Conservation (phyloP, 2,329 filamentous ascomycete genomes). For the Chaetomium olivaceum region DNA sequence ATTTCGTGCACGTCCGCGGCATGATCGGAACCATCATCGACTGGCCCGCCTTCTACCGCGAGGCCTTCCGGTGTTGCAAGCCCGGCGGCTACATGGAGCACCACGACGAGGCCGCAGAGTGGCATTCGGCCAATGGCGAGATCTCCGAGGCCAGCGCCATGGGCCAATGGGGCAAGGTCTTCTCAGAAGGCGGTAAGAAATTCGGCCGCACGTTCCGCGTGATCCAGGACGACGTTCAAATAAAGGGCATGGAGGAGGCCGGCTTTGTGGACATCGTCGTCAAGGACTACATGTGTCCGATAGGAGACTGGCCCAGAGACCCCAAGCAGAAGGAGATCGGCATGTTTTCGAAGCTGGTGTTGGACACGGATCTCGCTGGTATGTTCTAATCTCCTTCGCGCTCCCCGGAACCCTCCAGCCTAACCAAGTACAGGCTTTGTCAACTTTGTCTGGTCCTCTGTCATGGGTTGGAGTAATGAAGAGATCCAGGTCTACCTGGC, state of each 20-base stretch:
- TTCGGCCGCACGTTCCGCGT: slow-evolving; percentile 22
- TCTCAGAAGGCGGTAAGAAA: slow-evolving; percentile 17
- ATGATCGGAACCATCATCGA: slow-evolving; percentile 39
- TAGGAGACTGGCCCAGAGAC: slow-evolving; percentile 20
- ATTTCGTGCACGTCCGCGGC: slow-evolving; percentile 38
- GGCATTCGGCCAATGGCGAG: slow-evolving; percentile 52
- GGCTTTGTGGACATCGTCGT: slow-evolving; percentile 25
- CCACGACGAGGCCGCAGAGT: slow-evolving; percentile 17
- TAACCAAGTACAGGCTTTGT: slow-evolving; percentile 17
- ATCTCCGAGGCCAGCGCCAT: slow-evolving; percentile 24
- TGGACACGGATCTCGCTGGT: slow-evolving; percentile 24
- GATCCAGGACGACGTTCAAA: slow-evolving; percentile 21
- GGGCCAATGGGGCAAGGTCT: slow-evolving; percentile 26
- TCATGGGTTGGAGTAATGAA: slow-evolving; percentile 22
- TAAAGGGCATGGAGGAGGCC: slow-evolving; percentile 20
- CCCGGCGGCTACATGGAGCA: slow-evolving; percentile 31
- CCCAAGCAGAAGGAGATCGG: slow-evolving; percentile 18
- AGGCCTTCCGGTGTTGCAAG: slow-evolving; percentile 29
- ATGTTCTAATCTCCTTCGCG: background rate
- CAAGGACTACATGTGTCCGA: slow-evolving; percentile 15
- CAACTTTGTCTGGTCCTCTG: slow-evolving; percentile 19
- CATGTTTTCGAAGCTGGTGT: slow-evolving; percentile 7
- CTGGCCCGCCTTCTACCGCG: slow-evolving; percentile 32
- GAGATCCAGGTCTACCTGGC: slow-evolving; percentile 23
- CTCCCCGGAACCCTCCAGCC: background rate